Conservation (phyloP, 1,139 yeast genomes). For the Sugiyamaella grinbergsii region DNA sequence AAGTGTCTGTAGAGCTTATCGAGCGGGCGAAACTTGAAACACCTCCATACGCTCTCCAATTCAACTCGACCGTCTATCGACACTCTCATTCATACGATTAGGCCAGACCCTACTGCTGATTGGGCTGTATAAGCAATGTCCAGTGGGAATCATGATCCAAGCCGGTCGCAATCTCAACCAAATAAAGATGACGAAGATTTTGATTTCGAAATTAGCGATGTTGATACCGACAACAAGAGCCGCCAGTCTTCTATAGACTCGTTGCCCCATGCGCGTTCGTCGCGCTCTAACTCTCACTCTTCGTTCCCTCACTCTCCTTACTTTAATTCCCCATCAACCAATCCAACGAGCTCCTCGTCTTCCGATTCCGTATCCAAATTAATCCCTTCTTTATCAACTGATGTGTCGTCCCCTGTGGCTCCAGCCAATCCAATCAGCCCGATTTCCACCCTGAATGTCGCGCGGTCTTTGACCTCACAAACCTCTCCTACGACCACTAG, state of each 20-base stretch:
- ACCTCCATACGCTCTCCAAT: no score
- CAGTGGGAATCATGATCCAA: background rate
- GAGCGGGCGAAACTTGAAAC: no score
- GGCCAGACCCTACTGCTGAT: no score
- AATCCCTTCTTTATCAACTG: conserved; percentile 1
- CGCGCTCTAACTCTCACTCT: conserved; percentile 3
- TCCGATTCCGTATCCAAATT: background rate
- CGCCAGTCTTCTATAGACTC: no score
- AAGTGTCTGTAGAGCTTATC: no score
- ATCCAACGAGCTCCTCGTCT: background rate
- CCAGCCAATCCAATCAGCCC: conserved; percentile 3
- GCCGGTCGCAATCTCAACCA: background rate
- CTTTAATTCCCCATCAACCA: background rate
- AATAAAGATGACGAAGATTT: background rate
- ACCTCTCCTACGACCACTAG: background rate
- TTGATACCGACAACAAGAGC: no score
- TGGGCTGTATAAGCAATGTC: no score
- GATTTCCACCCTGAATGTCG: background rate
- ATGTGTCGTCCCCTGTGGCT: background rate
- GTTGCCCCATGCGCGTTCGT: no score
- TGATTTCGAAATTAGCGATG: background rate
- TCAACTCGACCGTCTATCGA: no score
- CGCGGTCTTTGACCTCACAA: background rate
- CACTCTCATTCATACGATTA: no score
- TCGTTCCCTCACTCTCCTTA: background rate